phyloP scores from a whole-genome alignment of 768 basidiomycete species.

The Boletus sensibilis region DNA sequence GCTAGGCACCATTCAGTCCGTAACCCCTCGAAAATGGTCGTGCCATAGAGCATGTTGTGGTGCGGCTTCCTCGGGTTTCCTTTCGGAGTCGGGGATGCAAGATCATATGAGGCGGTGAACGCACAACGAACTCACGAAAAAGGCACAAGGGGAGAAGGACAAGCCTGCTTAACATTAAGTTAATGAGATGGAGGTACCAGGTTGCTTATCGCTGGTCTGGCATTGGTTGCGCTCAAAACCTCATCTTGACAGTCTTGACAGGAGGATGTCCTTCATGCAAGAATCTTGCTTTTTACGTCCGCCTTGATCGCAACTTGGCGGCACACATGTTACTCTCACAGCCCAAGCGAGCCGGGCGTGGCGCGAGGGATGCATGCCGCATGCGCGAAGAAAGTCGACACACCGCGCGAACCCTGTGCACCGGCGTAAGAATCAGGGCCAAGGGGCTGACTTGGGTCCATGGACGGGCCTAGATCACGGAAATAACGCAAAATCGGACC shows the following conservation, averaged over 20 bases:
- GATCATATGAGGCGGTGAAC: neutral
- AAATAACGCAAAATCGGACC: neutral
- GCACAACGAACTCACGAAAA: neutral
- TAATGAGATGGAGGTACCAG: neutral
- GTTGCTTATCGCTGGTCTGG: neutral
- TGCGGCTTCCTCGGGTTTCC: neutral
- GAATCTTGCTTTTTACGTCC: neutral
- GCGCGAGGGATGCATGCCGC: neutral
- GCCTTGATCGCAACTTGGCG: neutral
- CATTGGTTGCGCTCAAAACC: neutral
- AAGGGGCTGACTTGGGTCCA: neutral
- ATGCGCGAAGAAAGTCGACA: neutral
- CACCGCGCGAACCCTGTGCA: neutral
- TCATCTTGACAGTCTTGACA: too few species aligned
- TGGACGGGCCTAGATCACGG: neutral
- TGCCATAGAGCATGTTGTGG: neutral
- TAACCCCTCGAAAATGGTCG: neutral
- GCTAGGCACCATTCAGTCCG: neutral
- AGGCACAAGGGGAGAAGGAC: constrained; percentile 12
- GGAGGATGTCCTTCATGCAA: neutral
- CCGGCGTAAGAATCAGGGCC: neutral
- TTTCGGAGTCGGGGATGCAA: neutral
- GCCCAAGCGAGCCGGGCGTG: neutral
- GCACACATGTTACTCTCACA: neutral
- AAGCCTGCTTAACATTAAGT: neutral